Percentiles rank a stretch among this genome's conserved stretches.
Evolutionary conservation across 2,329 filamentous ascomycete species (phyloP).

Genomic region (Ophiostoma ulmi): DNA sequence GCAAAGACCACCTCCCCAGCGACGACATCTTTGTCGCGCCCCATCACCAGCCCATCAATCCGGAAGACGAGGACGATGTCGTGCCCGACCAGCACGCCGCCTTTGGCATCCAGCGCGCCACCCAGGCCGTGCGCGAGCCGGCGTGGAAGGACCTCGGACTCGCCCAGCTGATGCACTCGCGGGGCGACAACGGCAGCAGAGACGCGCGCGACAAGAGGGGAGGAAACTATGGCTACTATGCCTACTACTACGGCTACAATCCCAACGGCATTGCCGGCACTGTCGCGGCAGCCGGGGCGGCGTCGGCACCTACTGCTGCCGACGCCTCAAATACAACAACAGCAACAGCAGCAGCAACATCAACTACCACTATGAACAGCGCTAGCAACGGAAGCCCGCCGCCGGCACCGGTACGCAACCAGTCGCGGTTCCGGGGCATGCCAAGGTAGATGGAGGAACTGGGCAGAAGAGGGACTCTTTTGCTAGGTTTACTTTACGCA

Average conservation of each 20-base stretch:
- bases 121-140: slow-evolving; percentile 63
- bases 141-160: slow-evolving; percentile 76
- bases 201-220: neutral
- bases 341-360: slow-evolving; percentile 11
- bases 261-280: slow-evolving; percentile 20
- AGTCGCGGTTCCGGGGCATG: slow-evolving; percentile 23
- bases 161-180: slow-evolving; percentile 62
- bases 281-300: neutral
- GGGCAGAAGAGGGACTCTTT: no score
- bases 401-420: slow-evolving; percentile 25
- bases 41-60: slow-evolving; percentile 75
- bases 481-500: no score
- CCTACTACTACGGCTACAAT: slow-evolving; percentile 29
- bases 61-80: slow-evolving; percentile 83
- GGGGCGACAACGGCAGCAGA: slow-evolving; percentile 37
- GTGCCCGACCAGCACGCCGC: slow-evolving; percentile 84
- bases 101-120: slow-evolving; percentile 78
- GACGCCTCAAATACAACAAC: slow-evolving; percentile 12
- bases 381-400: neutral
- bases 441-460: slow-evolving; percentile 11
- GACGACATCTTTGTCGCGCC: slow-evolving; percentile 80
- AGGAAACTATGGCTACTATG: slow-evolving; percentile 33
- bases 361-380: neutral
- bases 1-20: slow-evolving; percentile 62
- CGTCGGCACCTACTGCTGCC: slow-evolving; percentile 12